Conservation (phyloP, 2,329 filamentous ascomycete genomes). For the Tympanopsis confertula region DNA sequence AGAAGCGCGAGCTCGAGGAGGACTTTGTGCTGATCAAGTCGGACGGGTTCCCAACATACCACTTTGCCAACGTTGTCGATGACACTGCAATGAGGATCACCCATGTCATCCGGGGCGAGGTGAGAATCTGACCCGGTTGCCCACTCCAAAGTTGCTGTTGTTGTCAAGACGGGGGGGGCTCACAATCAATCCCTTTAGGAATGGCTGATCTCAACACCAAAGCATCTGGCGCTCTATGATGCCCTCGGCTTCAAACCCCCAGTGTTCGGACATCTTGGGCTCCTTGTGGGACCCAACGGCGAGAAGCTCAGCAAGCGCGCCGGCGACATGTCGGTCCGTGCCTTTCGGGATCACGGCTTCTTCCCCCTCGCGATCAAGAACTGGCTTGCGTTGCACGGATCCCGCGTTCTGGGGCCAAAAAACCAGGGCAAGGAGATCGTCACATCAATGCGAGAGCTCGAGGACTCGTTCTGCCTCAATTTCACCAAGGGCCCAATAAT, state of each 20-base stretch:
- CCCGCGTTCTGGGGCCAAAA: not conserved
- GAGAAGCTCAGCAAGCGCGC: slow-evolving; percentile 51
- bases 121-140: no score
- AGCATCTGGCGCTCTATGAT: slow-evolving; percentile 39
- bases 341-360: slow-evolving; percentile 23
- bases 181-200: slow-evolving; percentile 50
- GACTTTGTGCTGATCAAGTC: slow-evolving; percentile 85
- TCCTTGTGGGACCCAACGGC: slow-evolving; percentile 31
- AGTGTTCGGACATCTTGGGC: slow-evolving; percentile 36
- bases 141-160: no score
- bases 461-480: no score
- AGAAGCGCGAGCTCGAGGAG: slow-evolving; percentile 45
- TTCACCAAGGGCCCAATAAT: no score
- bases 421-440: no score
- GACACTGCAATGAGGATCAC: slow-evolving; percentile 93
- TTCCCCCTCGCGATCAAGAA: slow-evolving; percentile 46
- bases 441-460: no score
- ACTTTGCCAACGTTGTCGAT: slow-evolving; percentile 93
- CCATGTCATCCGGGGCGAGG: slow-evolving; percentile 81
- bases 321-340: slow-evolving; percentile 9
- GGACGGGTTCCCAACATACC: slow-evolving; percentile 89
- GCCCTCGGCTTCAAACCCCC: slow-evolving; percentile 30
- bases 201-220: slow-evolving; percentile 91
- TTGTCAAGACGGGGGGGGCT: no score
- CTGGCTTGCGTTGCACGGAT: slow-evolving; percentile 34